Conservation (phyloP, 1,284 basidiomycete species). For the Fomitopsis betulina region DNA sequence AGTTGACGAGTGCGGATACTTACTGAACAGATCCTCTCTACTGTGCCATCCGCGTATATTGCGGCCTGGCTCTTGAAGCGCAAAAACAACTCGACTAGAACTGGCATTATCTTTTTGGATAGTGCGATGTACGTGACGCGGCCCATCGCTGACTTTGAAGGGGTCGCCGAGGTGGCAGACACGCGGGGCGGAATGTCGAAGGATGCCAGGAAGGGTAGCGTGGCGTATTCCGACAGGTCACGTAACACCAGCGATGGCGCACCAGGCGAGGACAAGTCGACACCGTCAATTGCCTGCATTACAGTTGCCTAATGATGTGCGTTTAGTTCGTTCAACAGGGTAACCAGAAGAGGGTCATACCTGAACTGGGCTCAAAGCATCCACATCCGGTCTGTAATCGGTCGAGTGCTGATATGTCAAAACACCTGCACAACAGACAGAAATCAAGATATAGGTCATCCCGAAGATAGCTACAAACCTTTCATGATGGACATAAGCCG, state of each 20-base stretch:
- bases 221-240: conserved; percentile 83
- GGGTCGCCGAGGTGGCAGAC: conserved; percentile 28
- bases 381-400: conserved; percentile 86
- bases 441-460: background rate
- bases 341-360: conserved; percentile 30
- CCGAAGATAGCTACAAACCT: conserved; percentile 34
- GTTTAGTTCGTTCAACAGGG: conserved; percentile 8
- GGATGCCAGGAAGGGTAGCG: conserved; percentile 78
- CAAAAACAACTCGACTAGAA: conserved; percentile 70
- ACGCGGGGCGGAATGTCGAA: conserved; percentile 46
- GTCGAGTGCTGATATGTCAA: conserved; percentile 80
- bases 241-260: conserved; percentile 71
- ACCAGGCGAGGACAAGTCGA: conserved; percentile 61
- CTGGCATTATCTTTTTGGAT: conserved; percentile 83
- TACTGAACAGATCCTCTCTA: conserved; percentile 81
- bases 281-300: conserved; percentile 60
- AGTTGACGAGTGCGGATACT: background rate
- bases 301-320: conserved; percentile 50
- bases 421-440: conserved; percentile 42
- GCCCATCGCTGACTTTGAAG: conserved; percentile 34
- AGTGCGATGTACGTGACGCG: conserved; percentile 86
- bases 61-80: conserved; percentile 53
- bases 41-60: conserved; percentile 78
- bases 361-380: conserved; percentile 81
- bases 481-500: conserved; percentile 78